phyloP scores from a whole-genome alignment of 2,329 filamentous ascomycete genomes.

The Verticillium klebahnii region DNA sequence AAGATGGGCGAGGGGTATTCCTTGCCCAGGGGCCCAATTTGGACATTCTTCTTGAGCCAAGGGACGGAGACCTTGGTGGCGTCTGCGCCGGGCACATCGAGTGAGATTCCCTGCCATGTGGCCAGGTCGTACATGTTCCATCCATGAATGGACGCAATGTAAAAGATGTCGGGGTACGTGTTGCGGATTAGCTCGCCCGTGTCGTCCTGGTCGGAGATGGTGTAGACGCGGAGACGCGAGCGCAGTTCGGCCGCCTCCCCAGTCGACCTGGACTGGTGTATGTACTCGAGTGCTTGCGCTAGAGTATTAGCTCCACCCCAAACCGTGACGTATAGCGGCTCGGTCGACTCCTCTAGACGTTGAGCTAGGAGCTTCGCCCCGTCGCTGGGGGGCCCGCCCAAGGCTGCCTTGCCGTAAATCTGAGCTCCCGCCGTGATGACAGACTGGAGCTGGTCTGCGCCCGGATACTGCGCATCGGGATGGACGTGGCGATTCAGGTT shows the following conservation, averaged over 20 bases:
- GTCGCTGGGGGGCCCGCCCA: conserved; percentile 22
- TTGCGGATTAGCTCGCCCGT: conserved; percentile 50
- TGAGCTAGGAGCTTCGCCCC: conserved; percentile 36
- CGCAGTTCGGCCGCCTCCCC: conserved; percentile 27
- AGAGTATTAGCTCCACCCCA: conserved; percentile 51
- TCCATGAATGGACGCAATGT: conserved; percentile 49
- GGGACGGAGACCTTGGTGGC: conserved; percentile 38
- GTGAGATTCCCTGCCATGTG: conserved; percentile 51
- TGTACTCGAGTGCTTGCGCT: conserved; percentile 39
- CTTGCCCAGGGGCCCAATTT: conserved; percentile 37
- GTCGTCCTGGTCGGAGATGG: conserved; percentile 57
- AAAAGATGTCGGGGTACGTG: conserved; percentile 48
- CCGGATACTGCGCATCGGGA: conserved; percentile 33
- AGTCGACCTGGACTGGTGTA: conserved; percentile 24
- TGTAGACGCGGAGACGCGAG: conserved; percentile 41
- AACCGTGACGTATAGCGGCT: conserved; percentile 44
- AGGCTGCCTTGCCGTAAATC: conserved; percentile 24
- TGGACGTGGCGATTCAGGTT: conserved; percentile 45
- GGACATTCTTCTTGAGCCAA: conserved; percentile 49
- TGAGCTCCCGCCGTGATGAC: conserved; percentile 27
- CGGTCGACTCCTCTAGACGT: conserved; percentile 18
- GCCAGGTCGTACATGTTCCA: conserved; percentile 50
- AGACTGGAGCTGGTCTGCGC: conserved; percentile 24
- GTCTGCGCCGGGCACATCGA: conserved; percentile 26
- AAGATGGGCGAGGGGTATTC: conserved; percentile 41